Percentiles rank a stretch among this genome's conserved stretches.
phyloP scores from a whole-genome alignment of 2,329 filamentous ascomycete species.

The Pseudocercospora fuligena region DNA sequence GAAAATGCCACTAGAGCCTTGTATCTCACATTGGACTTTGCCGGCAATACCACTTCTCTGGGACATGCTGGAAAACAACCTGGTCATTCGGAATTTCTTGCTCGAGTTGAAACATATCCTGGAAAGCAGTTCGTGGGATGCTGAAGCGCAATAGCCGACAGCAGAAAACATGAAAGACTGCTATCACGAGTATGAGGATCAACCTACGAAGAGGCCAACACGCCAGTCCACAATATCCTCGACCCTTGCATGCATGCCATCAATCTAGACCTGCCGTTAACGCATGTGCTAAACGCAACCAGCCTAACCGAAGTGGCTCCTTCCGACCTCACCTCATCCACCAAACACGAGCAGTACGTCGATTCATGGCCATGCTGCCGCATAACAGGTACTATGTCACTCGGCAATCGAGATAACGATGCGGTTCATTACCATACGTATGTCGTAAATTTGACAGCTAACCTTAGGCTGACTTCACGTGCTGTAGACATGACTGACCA shows the following conservation, averaged over 20 bases:
- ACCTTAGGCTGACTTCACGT: neutral
- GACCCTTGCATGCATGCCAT: neutral
- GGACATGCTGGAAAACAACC: neutral
- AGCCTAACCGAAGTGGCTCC: neutral
- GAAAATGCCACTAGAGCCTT: neutral
- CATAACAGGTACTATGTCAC: neutral
- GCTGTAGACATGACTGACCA: neutral
- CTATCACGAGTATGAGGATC: neutral
- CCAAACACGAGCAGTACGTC: neutral
- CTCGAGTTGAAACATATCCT: too few relatives aligned
- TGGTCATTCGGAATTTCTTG: neutral
- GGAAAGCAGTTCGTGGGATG: neutral
- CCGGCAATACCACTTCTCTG: neutral
- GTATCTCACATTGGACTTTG: neutral
- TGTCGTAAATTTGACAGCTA: neutral
- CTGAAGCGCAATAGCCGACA: neutral
- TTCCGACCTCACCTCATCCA: constrained; percentile 2
- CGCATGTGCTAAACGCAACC: neutral
- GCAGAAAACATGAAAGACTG: neutral
- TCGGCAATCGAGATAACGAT: neutral
- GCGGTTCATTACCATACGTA: neutral
- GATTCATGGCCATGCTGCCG: neutral
- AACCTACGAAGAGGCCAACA: neutral
- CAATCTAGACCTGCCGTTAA: neutral
- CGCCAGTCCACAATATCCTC: too few relatives aligned